phyloP scores from a whole-genome alignment of 192 early-diverging fungal genomes.

The Oehlia diaphana region DNA sequence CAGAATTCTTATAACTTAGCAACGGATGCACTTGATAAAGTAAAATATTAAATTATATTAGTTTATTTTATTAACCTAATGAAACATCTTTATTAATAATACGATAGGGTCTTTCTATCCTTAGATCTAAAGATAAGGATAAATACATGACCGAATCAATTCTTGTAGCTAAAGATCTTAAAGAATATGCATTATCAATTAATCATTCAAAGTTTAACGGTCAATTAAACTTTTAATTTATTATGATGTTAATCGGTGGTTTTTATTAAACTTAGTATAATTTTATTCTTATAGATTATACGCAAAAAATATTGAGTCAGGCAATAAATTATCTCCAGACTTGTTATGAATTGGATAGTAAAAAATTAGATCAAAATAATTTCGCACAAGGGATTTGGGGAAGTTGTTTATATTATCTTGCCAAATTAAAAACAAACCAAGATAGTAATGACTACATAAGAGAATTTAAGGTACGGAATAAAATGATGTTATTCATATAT shows the following conservation, averaged over 20 bases:
- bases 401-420: slow-evolving; percentile 11
- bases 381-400: not conserved
- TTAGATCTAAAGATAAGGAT: not conserved
- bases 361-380: not conserved
- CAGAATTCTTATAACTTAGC: not conserved
- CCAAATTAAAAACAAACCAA: not conserved
- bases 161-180: not conserved
- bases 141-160: slow-evolving; percentile 1
- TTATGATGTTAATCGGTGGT: not conserved
- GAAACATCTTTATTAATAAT: not conserved
- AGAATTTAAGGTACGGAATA: not conserved
- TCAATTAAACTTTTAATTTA: not conserved
- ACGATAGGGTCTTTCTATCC: slow-evolving; percentile 9
- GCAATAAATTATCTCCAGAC: not conserved
- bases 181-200: slow-evolving; percentile 15
- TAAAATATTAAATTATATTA: not conserved
- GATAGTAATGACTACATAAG: not conserved
- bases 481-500: not conserved
- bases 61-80: not conserved
- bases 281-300: not conserved
- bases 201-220: not conserved
- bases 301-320: not conserved
- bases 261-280: not conserved
- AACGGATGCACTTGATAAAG: not conserved
- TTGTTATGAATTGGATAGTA: not conserved